A percentile compares a stretch with the other conserved stretches of the same genome.
These are phyloP conservation scores for Microsporum canis DNA, from an alignment of 2,329 filamentous ascomycete species.

Conservation along the genomic window DNA sequence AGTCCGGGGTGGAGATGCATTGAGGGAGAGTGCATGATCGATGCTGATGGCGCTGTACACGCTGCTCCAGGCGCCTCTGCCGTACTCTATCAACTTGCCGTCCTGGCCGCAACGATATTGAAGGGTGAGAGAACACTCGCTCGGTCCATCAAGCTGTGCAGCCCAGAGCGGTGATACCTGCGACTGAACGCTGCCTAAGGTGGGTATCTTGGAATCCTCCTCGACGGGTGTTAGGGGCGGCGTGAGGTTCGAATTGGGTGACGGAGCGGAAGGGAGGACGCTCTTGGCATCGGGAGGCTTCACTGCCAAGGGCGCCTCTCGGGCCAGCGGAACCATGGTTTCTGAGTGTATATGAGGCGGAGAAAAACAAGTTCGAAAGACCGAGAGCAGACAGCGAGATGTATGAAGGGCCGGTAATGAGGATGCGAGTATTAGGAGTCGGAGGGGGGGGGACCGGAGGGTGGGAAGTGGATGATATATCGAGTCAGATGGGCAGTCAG, in stretches of 20 bases:
- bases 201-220: slow-evolving; percentile 3
- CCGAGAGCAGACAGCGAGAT: neutral
- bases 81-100: slow-evolving; percentile 30
- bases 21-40: neutral
- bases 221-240: slow-evolving; percentile 28
- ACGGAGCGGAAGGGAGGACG: slow-evolving; percentile 3
- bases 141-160: slow-evolving; percentile 11
- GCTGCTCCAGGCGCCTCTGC: slow-evolving; percentile 38
- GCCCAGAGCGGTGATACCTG: neutral
- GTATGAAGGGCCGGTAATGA: neutral
- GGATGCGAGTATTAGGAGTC: neutral
- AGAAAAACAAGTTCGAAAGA: neutral
- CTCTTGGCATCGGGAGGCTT: slow-evolving; percentile 10
- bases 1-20: slow-evolving; percentile 22
- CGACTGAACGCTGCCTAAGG: neutral
- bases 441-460: too few species aligned
- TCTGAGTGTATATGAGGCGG: neutral
- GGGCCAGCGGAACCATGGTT: neutral
- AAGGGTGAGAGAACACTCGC: slow-evolving; percentile 26
- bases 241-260: slow-evolving; percentile 18
- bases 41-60: slow-evolving; percentile 32
- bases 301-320: slow-evolving; percentile 8
- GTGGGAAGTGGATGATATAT: neutral
- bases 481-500: neutral
- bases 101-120: slow-evolving; percentile 21